Evolutionary conservation across 495 filamentous ascomycete genomes (phyloP).

Genomic region (Aspergillus haitiensis): DNA sequence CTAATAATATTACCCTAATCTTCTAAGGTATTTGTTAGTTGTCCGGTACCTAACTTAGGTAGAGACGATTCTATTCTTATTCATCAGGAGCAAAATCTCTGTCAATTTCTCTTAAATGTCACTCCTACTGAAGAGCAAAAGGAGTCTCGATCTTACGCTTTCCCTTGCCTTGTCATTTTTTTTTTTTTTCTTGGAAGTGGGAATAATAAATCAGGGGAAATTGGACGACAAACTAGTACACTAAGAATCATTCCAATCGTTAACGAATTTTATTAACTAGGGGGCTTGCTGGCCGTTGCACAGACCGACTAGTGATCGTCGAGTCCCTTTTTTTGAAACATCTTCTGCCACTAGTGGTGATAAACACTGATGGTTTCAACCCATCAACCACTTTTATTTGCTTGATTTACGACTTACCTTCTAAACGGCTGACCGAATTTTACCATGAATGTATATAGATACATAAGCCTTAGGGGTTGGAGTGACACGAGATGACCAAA

Average conservation of each 20-base stretch:
- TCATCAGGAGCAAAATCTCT: background rate
- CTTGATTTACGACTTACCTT: background rate
- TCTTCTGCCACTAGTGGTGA: background rate
- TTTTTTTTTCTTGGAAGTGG: background rate
- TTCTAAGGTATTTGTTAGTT: too few species aligned
- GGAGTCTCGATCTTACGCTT: background rate
- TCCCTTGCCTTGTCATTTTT: background rate
- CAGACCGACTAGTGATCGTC: constrained; percentile 28
- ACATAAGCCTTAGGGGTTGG: too few species aligned
- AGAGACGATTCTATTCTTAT: too few species aligned
- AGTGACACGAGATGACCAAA: too few species aligned
- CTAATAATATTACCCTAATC: too few species aligned
- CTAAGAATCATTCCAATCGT: constrained; percentile 1
- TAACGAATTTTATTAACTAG: constrained; percentile 18
- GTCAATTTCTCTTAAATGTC: background rate
- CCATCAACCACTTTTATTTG: background rate
- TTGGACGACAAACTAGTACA: constrained; percentile 9
- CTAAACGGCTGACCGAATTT: background rate
- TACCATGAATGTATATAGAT: background rate
- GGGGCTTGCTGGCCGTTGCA: constrained; percentile 20
- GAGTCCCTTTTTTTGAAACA: constrained; percentile 24
- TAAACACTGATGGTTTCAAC: background rate
- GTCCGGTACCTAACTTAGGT: too few species aligned
- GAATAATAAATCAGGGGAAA: constrained; percentile 14
- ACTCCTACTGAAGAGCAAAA: background rate